Evolutionary conservation across 179 eudicot genomes (phyloP), one percentile per base, ranked within the genome.

Genomic region (Drosera spatulata): DNA sequence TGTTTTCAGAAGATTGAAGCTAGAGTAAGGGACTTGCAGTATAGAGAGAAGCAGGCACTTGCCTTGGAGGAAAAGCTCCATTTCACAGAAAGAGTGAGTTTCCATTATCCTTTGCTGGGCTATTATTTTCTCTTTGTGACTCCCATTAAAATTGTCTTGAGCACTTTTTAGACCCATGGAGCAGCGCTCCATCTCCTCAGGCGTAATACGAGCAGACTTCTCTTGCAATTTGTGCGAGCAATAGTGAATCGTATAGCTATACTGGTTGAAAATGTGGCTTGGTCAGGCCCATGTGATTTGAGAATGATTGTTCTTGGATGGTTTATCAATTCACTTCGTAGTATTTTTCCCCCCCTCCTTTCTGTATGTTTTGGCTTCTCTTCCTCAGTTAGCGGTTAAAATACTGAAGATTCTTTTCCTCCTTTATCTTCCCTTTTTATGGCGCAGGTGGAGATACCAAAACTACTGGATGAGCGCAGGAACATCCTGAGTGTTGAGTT

Each of bases 21-120:
- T 55, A 9, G 77, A 45, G 83, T 69, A 70, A 60, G 66, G 54
- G 58, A 73, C 59, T 69, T 93, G 56, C 94, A 83, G 74, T 71
- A 39, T 65, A 81, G 79, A 73, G 87, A 87, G 66, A 80, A 71
- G 68, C 82, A 82, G 52, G 69, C 90, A 39, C 67, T 58, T 68
- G 70, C 68, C 50, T 61, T 87, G 80, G 75, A 80, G 56, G 84
- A 85, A 54, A 85, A 77, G 72, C 87, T 94, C 52, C 62, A 66
- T 66, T 68, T 72, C 41, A 80, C 78, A 79, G 97, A 94, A 79
- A 80, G 63, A 68, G 99, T 94, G 71, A 81, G 99, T 72, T 40
- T 40, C 52, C n/a, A 50, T 53, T 10, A 54, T 51, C 52, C 48
- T 10, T 41, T 10, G 14, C n/a, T 15, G 6, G 58, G 58, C 3